A percentile compares a stretch with the other conserved stretches of the same genome.
Evolutionary conservation across 352 stramenopile species (phyloP).

Genomic region (Salisapilia sapeloensis): DNA sequence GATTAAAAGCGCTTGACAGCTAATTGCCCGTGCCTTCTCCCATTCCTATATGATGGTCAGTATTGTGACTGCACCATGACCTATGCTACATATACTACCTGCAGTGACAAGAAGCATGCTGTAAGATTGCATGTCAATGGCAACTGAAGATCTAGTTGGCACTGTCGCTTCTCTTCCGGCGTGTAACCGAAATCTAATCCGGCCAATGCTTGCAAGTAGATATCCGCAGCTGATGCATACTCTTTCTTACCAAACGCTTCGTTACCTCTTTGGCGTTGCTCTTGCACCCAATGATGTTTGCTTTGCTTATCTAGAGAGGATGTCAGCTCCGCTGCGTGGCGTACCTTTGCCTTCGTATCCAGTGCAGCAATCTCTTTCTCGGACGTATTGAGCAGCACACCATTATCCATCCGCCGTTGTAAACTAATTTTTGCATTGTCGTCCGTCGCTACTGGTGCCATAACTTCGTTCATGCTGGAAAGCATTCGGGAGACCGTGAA

Average conservation of each 20-base stretch:
- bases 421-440: conserved; percentile 28
- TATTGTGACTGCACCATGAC: background rate
- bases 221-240: conserved; percentile 34
- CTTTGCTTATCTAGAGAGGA: conserved; percentile 12
- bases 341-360: conserved; percentile 57
- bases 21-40: conserved; percentile 44
- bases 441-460: conserved; percentile 37
- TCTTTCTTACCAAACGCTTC: conserved; percentile 19
- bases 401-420: conserved; percentile 61
- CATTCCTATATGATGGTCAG: conserved; percentile 18
- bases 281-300: conserved; percentile 23
- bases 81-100: conserved; percentile 13
- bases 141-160: conserved; percentile 33
- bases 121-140: conserved; percentile 64
- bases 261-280: conserved; percentile 27
- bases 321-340: conserved; percentile 43
- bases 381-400: conserved; percentile 63
- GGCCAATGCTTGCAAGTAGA: conserved; percentile 51
- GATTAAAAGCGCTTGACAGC: conserved; percentile 27
- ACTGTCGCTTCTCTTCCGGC: conserved; percentile 13
- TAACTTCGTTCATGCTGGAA: conserved; percentile 58
- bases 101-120: conserved; percentile 53
- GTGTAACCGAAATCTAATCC: conserved; percentile 38
- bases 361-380: conserved; percentile 56
- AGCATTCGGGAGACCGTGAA: conserved; percentile 81